Evolutionary conservation across 2,329 filamentous ascomycete species (phyloP).

Genomic region (Exophiala sp.): DNA sequence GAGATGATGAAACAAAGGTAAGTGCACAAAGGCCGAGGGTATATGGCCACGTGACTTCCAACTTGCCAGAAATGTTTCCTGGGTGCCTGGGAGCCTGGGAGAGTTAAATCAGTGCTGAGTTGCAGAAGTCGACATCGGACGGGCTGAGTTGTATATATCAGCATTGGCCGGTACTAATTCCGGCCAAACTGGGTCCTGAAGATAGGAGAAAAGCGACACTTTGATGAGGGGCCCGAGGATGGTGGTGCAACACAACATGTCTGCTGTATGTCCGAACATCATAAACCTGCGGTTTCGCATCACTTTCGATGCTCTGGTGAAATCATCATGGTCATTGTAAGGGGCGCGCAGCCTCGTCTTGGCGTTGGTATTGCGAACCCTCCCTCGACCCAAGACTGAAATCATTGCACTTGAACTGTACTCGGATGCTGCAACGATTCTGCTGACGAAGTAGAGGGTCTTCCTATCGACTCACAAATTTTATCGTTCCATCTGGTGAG

Average conservation of each 20-base stretch:
- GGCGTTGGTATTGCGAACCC: neutral
- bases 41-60: no score
- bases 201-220: conserved; percentile 28
- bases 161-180: conserved; percentile 27
- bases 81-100: neutral
- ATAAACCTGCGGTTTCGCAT: no score
- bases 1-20: no score
- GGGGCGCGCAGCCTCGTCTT: conserved; percentile 14
- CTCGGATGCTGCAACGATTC: neutral
- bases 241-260: no score
- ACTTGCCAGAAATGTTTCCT: neutral
- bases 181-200: conserved; percentile 17
- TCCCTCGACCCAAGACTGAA: neutral
- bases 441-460: no score
- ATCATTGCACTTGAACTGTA: neutral
- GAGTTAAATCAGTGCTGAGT: neutral
- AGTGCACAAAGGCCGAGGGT: no score
- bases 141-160: conserved; percentile 20
- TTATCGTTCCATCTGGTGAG: no score
- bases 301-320: neutral
- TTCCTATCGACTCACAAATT: no score
- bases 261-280: neutral
- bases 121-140: neutral
- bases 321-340: neutral
- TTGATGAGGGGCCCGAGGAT: neutral